Evolutionary conservation across 2,329 filamentous ascomycete genomes (phyloP), one percentile per base, ranked within the genome.

Genomic region (Talaromyces sp.): DNA sequence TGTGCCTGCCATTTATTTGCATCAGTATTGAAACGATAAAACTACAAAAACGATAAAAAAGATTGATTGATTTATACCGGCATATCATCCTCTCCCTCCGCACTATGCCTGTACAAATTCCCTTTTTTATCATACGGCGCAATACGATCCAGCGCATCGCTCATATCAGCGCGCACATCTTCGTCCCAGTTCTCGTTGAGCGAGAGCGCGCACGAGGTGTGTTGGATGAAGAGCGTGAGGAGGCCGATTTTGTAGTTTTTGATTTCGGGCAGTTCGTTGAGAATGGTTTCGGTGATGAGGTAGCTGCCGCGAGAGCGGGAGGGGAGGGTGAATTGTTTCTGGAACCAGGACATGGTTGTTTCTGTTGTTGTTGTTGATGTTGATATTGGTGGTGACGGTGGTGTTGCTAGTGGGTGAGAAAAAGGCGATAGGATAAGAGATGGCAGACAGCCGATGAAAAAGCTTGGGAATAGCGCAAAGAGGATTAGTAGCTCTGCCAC

Each of bases 111-210:
- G 77, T 97, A 99, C 52, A 97, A 74, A 9, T 85, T 81, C 3
- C 88, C 88, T 71, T 87, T 88, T 26, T 82, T 83, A 59, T 95
- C 92, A 70, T 90, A 89, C 0, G 92, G 92, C 48, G 88, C 94
- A 69, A 99, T 89, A 51, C 92, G 83, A 75, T 99, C 93, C 65
- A 99, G 80, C 53, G 93, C 91, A 78, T 97, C 91, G 70, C 86
- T 91, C 93, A 97, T 96, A 75, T 99, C 92, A 46, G 83, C 84
- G 61, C 92, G 84, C n/a, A 99, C 94, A 77, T 95, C 91, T 52
- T 79, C 75, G 71, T 92, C 91, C 79, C 80, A 88, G 78, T 97
- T 97, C 83, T 99, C 94, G 72, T 99, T 99, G 68, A 99, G 79
- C 62, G 86, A 90, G 57, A 99, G 82, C 12, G 90, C 94, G 76